phyloP scores from a whole-genome alignment of 2,329 filamentous ascomycete genomes.

The Aschersonia sp. region DNA sequence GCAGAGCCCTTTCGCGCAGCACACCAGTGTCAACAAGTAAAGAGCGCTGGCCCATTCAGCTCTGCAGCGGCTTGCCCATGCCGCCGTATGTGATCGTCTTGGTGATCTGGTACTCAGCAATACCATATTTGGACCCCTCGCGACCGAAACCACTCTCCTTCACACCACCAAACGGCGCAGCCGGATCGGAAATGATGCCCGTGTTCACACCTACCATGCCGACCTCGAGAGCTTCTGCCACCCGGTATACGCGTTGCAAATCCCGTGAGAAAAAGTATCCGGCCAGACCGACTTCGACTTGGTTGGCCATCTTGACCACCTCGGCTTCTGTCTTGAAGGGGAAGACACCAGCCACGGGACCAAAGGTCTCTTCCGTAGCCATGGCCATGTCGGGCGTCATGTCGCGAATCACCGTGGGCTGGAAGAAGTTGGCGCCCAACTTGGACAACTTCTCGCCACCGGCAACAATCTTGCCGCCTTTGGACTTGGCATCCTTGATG shows the following conservation, averaged over 20 bases:
- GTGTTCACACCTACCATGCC: conserved; percentile 84
- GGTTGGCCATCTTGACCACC: conserved; percentile 72
- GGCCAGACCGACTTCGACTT: conserved; percentile 71
- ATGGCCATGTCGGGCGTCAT: conserved; percentile 80
- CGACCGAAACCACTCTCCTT: conserved; percentile 72
- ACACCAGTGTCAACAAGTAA: no score
- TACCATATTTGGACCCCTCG: conserved; percentile 64
- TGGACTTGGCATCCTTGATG: conserved; percentile 61
- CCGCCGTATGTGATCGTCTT: conserved; percentile 48
- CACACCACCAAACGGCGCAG: conserved; percentile 59
- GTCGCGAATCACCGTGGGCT: conserved; percentile 75
- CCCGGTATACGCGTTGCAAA: conserved; percentile 41
- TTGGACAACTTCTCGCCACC: conserved; percentile 63
- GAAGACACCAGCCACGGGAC: conserved; percentile 82
- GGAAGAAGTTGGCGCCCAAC: conserved; percentile 74
- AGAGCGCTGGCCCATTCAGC: conserved; percentile 6
- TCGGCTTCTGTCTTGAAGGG: conserved; percentile 80
- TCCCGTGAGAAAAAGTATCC: conserved; percentile 81
- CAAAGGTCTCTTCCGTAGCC: conserved; percentile 84
- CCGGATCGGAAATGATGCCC: conserved; percentile 45
- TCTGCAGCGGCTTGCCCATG: conserved; percentile 40
- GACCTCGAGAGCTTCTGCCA: conserved; percentile 60
- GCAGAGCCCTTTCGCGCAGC: no score
- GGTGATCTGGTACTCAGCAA: conserved; percentile 60
- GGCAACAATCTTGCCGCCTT: conserved; percentile 60